Base-by-base conservation (phyloP, 2,329 filamentous ascomycete genomes). In the Alternaria sp. region DNA sequence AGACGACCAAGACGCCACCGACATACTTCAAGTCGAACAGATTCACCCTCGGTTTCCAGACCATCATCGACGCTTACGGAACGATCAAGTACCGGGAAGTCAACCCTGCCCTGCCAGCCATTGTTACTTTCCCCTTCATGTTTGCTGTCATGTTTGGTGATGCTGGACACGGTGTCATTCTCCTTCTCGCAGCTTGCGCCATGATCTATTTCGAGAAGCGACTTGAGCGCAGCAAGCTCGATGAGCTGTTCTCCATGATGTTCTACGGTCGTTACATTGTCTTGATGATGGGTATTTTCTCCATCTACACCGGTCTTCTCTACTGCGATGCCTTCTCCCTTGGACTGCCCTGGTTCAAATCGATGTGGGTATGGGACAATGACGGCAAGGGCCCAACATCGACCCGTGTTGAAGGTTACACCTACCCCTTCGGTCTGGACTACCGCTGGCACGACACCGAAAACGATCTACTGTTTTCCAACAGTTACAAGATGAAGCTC, bases 101-200 rank as follows among this genome's bases (percentile, higher is more conserved):
- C 78, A 99, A 99, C 80, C 95, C 95, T 56, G 94, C 93, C 62
- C 85, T 99, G 23, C 94, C 94, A 36, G 95, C 96, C 51, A 93
- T 98, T 67, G 89, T 99, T 64, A 99, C 95, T 5, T 99, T 99
- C 80, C 95, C 96, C n/a, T 99, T 99, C 84, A 84, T 99, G 62
- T 99, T 99, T 76, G 95, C 95, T 49, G 95, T 99, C 86, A 99
- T 99, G 95, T 99, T 99, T 76, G 96, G 95, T 83, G 95, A 99
- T 79, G 89, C 97, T 58, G 96, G 95, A 51, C 95, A 99, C 74
- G 95, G 94, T 66, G 79, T 89, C 66, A 90, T 99, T 77, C 96
- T 99, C 90, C 84, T 94, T 41, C 76, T 87, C 55, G 91, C 92
- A 56, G 91, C 95, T 13, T 73, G 88, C 55, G 92, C 93, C 56